Percentiles rank a stretch among this genome's conserved stretches.
These are phyloP conservation scores for Lojkania enalia DNA, from an alignment of 2,329 filamentous ascomycete genomes.

Conservation along the genomic window DNA sequence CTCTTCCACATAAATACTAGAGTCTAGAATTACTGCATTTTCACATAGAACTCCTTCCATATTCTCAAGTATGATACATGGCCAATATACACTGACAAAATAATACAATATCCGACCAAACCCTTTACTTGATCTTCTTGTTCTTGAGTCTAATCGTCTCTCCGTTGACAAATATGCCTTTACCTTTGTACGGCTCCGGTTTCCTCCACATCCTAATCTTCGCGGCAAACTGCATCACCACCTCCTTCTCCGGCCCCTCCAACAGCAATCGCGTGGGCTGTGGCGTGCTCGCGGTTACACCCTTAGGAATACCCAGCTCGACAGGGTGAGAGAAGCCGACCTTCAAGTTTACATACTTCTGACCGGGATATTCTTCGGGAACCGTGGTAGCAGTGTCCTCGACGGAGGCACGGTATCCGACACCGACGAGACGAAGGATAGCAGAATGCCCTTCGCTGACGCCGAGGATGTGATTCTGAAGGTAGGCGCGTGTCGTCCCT, in stretches of 20 bases:
- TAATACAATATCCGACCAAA: no score
- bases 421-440: conserved; percentile 88
- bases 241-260: conserved; percentile 83
- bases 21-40: no score
- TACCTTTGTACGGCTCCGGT: conserved; percentile 98
- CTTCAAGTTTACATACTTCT: conserved; percentile 90
- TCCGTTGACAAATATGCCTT: conserved; percentile 97
- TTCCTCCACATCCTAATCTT: conserved; percentile 84
- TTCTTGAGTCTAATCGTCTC: conserved; percentile 98
- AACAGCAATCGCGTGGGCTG: conserved; percentile 89
- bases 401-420: conserved; percentile 89
- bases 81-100: no score
- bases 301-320: conserved; percentile 79
- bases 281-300: conserved; percentile 83
- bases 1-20: no score
- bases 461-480: conserved; percentile 88
- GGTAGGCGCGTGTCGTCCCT: conserved; percentile 89
- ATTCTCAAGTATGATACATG: no score
- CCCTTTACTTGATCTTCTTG: conserved; percentile 64
- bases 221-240: conserved; percentile 89
- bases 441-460: conserved; percentile 96
- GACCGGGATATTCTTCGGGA: conserved; percentile 70
- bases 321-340: conserved; percentile 96
- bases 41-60: no score
- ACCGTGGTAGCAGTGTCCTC: conserved; percentile 74